Conservation (phyloP, 192 early-diverging fungal species). For the Coemansia sp. region DNA sequence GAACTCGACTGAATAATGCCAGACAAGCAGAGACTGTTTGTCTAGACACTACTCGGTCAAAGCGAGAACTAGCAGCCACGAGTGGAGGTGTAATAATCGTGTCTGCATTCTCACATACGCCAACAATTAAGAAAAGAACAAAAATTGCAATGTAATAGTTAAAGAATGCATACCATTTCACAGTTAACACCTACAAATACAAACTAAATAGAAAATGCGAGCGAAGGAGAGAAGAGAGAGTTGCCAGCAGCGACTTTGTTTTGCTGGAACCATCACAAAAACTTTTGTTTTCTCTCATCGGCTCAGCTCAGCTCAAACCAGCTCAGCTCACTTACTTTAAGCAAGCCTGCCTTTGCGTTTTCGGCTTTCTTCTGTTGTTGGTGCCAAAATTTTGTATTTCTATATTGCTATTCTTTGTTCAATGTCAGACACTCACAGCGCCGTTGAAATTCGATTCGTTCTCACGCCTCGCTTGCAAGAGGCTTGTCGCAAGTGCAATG, state of each 20-base stretch:
- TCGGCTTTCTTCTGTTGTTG: neutral
- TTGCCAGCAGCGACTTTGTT: neutral
- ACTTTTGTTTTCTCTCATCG: neutral
- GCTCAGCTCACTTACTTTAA: neutral
- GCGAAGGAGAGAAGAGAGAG: neutral
- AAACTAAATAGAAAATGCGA: neutral
- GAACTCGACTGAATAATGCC: slow-evolving; percentile 5
- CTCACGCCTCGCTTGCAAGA: slow-evolving; percentile 27
- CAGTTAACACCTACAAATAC: neutral
- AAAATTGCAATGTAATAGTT: neutral
- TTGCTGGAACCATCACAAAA: neutral
- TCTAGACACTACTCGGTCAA: neutral
- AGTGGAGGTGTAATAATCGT: slow-evolving; percentile 21
- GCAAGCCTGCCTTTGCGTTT: neutral
- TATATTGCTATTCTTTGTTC: neutral
- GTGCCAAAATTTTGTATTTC: neutral
- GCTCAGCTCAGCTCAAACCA: neutral
- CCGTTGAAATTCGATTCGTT: slow-evolving; percentile 3
- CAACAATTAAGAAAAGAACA: slow-evolving; percentile 6
- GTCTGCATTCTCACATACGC: slow-evolving; percentile 24
- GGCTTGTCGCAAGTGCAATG: slow-evolving; percentile 21
- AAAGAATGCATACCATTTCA: neutral
- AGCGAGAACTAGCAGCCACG: slow-evolving; percentile 21
- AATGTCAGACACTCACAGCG: neutral
- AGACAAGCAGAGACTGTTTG: neutral